These are phyloP conservation scores for Synchytrium microbalum DNA, from an alignment of 371 early-diverging fungal genomes.

Conservation along the genomic window DNA sequence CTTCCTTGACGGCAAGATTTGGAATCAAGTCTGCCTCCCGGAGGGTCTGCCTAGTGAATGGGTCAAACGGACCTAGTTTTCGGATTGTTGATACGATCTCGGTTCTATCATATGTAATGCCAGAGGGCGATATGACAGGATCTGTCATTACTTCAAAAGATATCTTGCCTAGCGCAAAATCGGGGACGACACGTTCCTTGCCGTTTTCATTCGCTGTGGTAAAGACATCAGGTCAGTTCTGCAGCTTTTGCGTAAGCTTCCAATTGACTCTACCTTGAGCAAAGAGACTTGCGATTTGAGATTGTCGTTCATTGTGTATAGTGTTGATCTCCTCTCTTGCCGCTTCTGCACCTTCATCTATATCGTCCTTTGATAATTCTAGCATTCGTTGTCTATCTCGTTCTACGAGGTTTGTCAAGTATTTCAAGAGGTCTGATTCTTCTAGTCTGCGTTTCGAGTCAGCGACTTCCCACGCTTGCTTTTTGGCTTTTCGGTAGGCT, in stretches of 20 bases:
- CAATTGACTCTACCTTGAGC: too few species aligned
- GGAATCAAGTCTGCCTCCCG: slow-evolving; percentile 57
- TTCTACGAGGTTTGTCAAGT: slow-evolving; percentile 51
- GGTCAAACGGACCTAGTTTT: slow-evolving; percentile 68
- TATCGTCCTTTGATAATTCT: neutral
- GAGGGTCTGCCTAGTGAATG: slow-evolving; percentile 57
- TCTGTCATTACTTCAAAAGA: slow-evolving; percentile 45
- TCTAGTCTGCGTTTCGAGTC: slow-evolving; percentile 41
- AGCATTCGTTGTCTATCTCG: slow-evolving; percentile 36
- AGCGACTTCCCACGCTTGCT: slow-evolving; percentile 56
- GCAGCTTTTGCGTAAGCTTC: neutral
- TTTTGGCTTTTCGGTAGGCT: slow-evolving; percentile 47
- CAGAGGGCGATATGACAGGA: slow-evolving; percentile 52
- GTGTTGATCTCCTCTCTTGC: slow-evolving; percentile 2
- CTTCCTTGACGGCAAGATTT: slow-evolving; percentile 58
- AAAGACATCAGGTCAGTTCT: neutral
- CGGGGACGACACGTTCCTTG: slow-evolving; percentile 33
- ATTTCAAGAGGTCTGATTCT: slow-evolving; percentile 53
- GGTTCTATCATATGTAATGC: slow-evolving; percentile 55
- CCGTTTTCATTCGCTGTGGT: neutral
- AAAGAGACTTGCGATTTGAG: slow-evolving; percentile 25
- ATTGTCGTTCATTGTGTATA: slow-evolving; percentile 12
- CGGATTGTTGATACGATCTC: slow-evolving; percentile 62
- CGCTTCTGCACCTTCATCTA: neutral
- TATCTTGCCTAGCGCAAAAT: slow-evolving; percentile 40